These are phyloP conservation scores for Claviceps maximensis DNA, from an alignment of 2,329 filamentous ascomycete genomes.

Conservation along the genomic window DNA sequence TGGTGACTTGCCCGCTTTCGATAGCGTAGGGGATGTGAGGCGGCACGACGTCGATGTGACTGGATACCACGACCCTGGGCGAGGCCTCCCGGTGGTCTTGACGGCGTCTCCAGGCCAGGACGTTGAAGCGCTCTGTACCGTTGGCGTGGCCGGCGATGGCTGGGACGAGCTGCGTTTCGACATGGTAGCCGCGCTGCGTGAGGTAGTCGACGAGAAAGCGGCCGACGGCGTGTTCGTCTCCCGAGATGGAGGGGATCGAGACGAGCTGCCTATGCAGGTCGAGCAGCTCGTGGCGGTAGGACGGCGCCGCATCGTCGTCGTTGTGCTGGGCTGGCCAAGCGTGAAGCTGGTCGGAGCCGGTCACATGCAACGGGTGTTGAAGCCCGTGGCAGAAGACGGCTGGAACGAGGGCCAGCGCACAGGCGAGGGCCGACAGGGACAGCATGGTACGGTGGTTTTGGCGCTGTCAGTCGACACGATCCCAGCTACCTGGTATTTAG, in stretches of 20 bases:
- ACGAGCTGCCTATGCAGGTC: slow-evolving; percentile 65
- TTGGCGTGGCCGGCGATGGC: slow-evolving; percentile 17
- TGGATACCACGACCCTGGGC: slow-evolving; percentile 54
- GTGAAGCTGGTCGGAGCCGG: not conserved
- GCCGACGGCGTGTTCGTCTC: slow-evolving; percentile 55
- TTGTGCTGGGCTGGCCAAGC: not conserved
- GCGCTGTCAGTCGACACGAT: no score
- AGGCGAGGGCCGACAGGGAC: slow-evolving; percentile 2
- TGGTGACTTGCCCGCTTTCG: slow-evolving; percentile 29
- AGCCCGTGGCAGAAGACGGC: slow-evolving; percentile 5
- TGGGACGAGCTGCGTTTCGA: slow-evolving; percentile 28
- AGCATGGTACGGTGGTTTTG: not conserved
- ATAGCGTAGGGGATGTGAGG: slow-evolving; percentile 58
- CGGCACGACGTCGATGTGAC: slow-evolving; percentile 71
- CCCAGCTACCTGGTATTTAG: no score
- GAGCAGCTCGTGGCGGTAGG: slow-evolving; percentile 42
- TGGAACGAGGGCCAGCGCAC: slow-evolving; percentile 4
- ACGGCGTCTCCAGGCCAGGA: slow-evolving; percentile 52
- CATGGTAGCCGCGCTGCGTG: slow-evolving; percentile 28
- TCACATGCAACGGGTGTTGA: slow-evolving; percentile 5
- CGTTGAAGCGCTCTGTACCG: slow-evolving; percentile 44
- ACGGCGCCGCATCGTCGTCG: slow-evolving; percentile 13
- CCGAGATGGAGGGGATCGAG: slow-evolving; percentile 57
- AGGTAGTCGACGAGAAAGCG: slow-evolving; percentile 58
- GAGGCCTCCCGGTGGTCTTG: slow-evolving; percentile 27